Evolutionary conservation across 768 basidiomycete genomes (phyloP).

Genomic region (Imleria badia): DNA sequence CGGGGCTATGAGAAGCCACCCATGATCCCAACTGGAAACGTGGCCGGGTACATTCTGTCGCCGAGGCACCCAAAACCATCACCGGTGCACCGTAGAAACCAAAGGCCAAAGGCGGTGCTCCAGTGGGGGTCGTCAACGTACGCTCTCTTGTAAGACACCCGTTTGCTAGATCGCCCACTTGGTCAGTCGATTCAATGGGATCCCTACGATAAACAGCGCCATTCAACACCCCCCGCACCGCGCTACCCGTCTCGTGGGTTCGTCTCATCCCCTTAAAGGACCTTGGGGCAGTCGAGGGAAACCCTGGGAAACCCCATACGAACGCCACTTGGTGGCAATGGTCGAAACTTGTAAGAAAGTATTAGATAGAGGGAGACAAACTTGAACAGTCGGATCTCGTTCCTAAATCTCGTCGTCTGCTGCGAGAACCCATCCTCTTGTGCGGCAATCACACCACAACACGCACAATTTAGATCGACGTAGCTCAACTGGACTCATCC

Average conservation of each 20-base stretch:
- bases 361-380: no score
- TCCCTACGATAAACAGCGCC: no score
- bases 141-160: conserved; percentile 9
- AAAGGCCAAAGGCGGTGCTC: no score
- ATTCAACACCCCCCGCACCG: no score
- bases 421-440: not conserved
- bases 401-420: conserved; percentile 16
- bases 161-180: conserved; percentile 2
- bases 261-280: not conserved
- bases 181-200: conserved; percentile 7
- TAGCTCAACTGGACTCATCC: no score
- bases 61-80: no score
- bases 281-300: no score
- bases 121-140: not conserved
- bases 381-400: conserved; percentile 15
- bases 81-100: no score
- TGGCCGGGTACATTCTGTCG: not conserved
- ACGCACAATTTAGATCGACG: conserved; percentile 14
- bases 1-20: no score
- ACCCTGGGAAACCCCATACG: no score
- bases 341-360: not conserved
- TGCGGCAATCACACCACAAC: conserved; percentile 1
- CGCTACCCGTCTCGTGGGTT: no score
- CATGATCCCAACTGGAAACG: no score
- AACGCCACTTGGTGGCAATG: not conserved